These are phyloP conservation scores for Vaccinium vitisidaea DNA, from an alignment of 148 eudicot genomes.

Conservation along the genomic window DNA sequence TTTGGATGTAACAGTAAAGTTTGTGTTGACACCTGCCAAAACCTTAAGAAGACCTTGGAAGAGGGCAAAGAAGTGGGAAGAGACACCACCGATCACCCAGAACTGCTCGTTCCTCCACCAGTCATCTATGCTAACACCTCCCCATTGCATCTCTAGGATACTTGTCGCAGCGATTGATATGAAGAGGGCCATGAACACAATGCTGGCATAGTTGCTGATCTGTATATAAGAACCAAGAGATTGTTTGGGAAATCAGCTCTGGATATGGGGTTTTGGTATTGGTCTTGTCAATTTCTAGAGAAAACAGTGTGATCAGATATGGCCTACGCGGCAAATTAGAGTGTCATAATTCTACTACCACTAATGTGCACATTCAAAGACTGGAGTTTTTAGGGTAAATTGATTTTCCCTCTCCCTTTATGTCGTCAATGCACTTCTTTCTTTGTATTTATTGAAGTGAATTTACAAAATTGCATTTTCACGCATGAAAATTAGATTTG, in stretches of 20 bases:
- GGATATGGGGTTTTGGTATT: neutral
- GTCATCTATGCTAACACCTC: constrained; percentile 94
- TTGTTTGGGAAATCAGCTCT: constrained; percentile 8
- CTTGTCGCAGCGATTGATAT: constrained; percentile 85
- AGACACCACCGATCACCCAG: constrained; percentile 98
- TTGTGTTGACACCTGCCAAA: constrained; percentile 88
- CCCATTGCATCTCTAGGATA: constrained; percentile 93
- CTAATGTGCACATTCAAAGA: neutral
- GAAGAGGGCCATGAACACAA: constrained; percentile 86
- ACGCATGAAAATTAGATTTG: neutral
- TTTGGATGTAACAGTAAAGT: constrained; percentile 94
- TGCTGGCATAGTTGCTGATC: constrained; percentile 97
- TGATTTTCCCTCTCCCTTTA: neutral
- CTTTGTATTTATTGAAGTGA: neutral
- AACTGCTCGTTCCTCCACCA: constrained; percentile 99
- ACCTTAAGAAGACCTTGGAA: constrained; percentile 97
- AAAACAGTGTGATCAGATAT: neutral
- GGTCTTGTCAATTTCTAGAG: neutral
- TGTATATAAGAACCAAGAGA: constrained; percentile 35
- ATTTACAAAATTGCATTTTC: neutral
- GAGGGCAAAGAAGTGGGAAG: constrained; percentile 90
- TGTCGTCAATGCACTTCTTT: neutral
- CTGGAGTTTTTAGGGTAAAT: neutral
- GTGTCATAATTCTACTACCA: neutral
- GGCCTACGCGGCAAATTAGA: neutral